Conservation (phyloP, 768 basidiomycete genomes). For the Podaxis sp. region DNA sequence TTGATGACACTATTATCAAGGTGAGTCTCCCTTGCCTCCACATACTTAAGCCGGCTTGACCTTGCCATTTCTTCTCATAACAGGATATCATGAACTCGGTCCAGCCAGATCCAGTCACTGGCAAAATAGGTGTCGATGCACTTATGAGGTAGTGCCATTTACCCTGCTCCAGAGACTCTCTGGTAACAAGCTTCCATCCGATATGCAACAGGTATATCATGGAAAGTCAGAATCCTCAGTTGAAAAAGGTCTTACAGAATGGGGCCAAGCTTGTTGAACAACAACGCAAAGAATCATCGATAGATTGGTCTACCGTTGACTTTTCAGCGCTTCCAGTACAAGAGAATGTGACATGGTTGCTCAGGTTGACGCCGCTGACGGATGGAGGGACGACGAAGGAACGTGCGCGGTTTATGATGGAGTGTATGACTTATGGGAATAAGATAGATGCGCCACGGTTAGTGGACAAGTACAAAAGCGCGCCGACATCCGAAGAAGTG, state of each 20-base stretch:
- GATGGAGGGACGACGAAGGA: background rate
- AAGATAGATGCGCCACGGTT: conserved; percentile 10
- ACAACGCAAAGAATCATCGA: background rate
- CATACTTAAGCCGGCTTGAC: background rate
- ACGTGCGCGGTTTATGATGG: conserved; percentile 6
- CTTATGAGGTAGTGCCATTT: conserved; percentile 9
- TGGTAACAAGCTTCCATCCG: background rate
- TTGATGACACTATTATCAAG: background rate
- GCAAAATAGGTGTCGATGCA: conserved; percentile 11
- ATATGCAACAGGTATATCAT: conserved; percentile 6
- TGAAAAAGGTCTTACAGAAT: conserved; percentile 7
- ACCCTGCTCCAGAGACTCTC: background rate
- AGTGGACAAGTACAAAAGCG: conserved; percentile 7
- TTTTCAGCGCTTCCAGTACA: background rate
- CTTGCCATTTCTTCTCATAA: background rate
- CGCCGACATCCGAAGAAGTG: conserved; percentile 9
- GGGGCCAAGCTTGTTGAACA: background rate
- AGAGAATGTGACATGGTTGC: conserved; percentile 9
- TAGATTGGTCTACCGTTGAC: conserved; percentile 3
- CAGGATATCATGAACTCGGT: conserved; percentile 11
- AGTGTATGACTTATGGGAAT: conserved; percentile 11
- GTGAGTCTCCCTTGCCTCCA: background rate
- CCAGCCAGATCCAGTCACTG: conserved; percentile 14
- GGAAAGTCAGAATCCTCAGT: conserved; percentile 13
- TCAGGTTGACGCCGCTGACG: background rate